Base-by-base conservation (phyloP, 148 eudicot species). In the Vaccinium vitisidaea region DNA sequence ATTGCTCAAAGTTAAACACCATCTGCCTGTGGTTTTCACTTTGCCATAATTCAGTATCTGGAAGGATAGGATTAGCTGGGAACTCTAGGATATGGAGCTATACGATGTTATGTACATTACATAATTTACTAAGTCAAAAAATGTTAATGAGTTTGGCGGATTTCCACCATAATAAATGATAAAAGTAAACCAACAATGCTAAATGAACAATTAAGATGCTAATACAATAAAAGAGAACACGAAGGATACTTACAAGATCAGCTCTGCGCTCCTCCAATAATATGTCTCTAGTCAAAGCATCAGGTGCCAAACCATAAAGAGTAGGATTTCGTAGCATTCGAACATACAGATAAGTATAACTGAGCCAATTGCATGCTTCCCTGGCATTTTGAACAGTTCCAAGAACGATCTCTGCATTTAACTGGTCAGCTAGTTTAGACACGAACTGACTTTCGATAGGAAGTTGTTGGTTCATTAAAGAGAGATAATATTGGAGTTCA, bases 401-500 rank as follows among this genome's bases (percentile, higher is more conserved):
- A 56, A 96, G 94, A 83, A 96, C 98, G 80, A 96, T 92, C 88
- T 96, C 99, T 23, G 99, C 97, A 93, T 96, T 96, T 88, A 96
- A 86, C 90, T 94, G 99, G 89, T 92, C 95, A 73, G 95, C 93
- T 87, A 92, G 83, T 82, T 88, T 91, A n/a, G 95, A 89, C 43
- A 92, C 83, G 75, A 92, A 91, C 91, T 91, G 93, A 77, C 95
- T 92, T 82, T 91, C 95, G 23, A 92, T 91, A 73, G 95, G 95
- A 83, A 92, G 95, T 80, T 90, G 95, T 82, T 89, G 90, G 75
- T 92, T 92, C 95, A 92, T 92, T 81, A 92, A 83, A 13, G 95
- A 92, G 32, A 92, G 89, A 82, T 92, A 92, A 80, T 91, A 92
- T 83, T 88, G 91, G 81, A 91, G 84, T 84, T 92, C 95, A 81